A percentile compares a stretch with the other conserved stretches of the same genome.
Conservation (phyloP, 352 stramenopile species). For the Phytophthora cryptogea region DNA sequence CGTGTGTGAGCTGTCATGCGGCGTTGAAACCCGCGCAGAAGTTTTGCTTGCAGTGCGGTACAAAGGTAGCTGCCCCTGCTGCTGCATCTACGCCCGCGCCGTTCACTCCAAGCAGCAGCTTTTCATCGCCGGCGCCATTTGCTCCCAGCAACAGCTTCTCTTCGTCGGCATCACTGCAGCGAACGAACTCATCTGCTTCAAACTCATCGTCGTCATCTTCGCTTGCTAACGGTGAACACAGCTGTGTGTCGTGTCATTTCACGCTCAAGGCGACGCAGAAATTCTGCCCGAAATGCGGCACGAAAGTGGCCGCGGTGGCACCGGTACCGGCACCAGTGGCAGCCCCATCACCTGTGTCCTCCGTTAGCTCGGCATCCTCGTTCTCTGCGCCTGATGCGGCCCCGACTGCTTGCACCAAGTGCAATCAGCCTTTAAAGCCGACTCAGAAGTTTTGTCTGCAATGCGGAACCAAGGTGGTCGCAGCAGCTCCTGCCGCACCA, state of each 20-base stretch:
- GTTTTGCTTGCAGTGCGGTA: slow-evolving; percentile 74
- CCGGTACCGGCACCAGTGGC: slow-evolving; percentile 14
- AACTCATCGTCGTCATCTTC: slow-evolving; percentile 39
- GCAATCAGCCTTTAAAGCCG: slow-evolving; percentile 54
- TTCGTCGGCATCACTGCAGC: slow-evolving; percentile 24
- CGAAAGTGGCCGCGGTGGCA: slow-evolving; percentile 25
- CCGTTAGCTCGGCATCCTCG: slow-evolving; percentile 37
- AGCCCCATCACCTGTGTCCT: slow-evolving; percentile 33
- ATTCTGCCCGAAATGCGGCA: slow-evolving; percentile 81
- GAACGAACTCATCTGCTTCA: slow-evolving; percentile 28
- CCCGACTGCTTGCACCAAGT: slow-evolving; percentile 44
- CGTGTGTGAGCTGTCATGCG: slow-evolving; percentile 28
- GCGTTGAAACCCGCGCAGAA: slow-evolving; percentile 51
- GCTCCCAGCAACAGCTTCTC: slow-evolving; percentile 22
- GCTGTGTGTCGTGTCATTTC: slow-evolving; percentile 50
- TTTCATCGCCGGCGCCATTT: slow-evolving; percentile 18
- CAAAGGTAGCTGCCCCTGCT: slow-evolving; percentile 29
- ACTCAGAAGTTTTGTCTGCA: slow-evolving; percentile 81
- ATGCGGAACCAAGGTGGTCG: slow-evolving; percentile 64
- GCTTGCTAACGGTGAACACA: slow-evolving; percentile 25
- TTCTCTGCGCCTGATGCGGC: slow-evolving; percentile 24
- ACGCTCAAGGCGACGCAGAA: slow-evolving; percentile 72
- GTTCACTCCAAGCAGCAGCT: slow-evolving; percentile 23
- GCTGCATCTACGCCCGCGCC: slow-evolving; percentile 2
- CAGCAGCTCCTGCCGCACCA: slow-evolving; percentile 20